Base-by-base conservation (phyloP, 371 early-diverging fungal genomes). In the Actinomortierella ambigua region DNA sequence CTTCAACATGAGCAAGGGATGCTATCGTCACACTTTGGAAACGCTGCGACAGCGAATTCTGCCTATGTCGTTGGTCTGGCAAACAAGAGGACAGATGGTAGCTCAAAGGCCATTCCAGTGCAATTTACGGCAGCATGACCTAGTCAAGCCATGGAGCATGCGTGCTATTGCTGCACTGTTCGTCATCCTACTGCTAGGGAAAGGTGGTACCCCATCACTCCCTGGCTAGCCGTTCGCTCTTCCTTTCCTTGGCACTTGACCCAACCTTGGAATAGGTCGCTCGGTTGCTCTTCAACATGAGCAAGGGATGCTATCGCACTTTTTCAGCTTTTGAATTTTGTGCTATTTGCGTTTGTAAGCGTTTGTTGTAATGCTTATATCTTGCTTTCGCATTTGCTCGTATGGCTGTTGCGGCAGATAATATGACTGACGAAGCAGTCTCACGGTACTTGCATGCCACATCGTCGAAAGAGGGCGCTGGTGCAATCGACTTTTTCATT, bases 1-100 rank as follows among this genome's bases (percentile, higher is more conserved):
- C 61, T 61, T 61, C 61, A 61, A 61, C 61, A 61, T 50, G 55
- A 54, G 48, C 55, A 61, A 55, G 61, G 55, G 61, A 54, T 61
- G 55, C 55, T 61, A 61, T 61, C 55, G 61, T n/a, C n/a, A n/a
- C n/a, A n/a, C n/a, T n/a, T n/a, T n/a, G n/a, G n/a, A n/a, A n/a
- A n/a, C n/a, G n/a, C n/a, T n/a, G n/a, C n/a, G n/a, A n/a, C n/a
- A n/a, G n/a, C n/a, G n/a, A n/a, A n/a, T n/a, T n/a, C n/a, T n/a
- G n/a, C n/a, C n/a, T n/a, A n/a, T n/a, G 60, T 29, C 53, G 43
- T 22, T 29, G 60, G 53, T 59, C 53, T 53, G 44, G 46, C 60
- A 50, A 59, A n/a, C n/a, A n/a, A n/a, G 9, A 59, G 46, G 59
- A 47, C 53, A 52, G 61, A 39, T 47, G 40, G 40, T 47, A 34